Base-by-base conservation (phyloP, 2,329 filamentous ascomycete genomes). In the Pseudopyrenochaeta lycopersici region DNA sequence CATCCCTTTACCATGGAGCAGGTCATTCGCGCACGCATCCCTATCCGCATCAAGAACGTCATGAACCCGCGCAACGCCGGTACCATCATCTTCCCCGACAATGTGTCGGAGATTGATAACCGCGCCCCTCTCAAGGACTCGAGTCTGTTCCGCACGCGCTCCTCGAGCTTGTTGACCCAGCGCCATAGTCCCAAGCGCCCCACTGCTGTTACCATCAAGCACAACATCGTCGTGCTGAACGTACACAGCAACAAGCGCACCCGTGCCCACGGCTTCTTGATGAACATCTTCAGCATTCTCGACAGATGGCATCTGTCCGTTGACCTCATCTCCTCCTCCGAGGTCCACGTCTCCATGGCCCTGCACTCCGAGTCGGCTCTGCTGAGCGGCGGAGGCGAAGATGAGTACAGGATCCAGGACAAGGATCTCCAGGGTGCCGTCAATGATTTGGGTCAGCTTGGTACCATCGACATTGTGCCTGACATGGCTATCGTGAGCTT, bases 1-100 rank as follows among this genome's bases (percentile, higher is more conserved):
- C 95, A 99, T 75, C 95, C 97, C 62, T 90, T 97, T 73, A 99
- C 95, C 67, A 98, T 99, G 93, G 94, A 98, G 78, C 95, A 98
- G 78, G 85, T 88, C 50, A 88, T 88, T 57, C 82, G 82, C 68
- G 91, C 91, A 1, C 88, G 89, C 46, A 95, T 95, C 68, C 90
- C 88, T 14, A 93, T 95, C 68, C 89, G 91, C 62, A 95, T 95
- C 79, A 95, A 95, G 81, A 96, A 96, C 70, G 91, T 96, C 72
- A 93, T 92, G 81, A 95, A 95, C 72, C 90, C 91, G 0, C 84
- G 87, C 38, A 90, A 90, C 52, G 85, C 85, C 45, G 91, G 91
- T 60, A 95, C 91, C 46, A 85, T 93, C 64, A 90, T 96, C 61
- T 86, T 94, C 57, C 95, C 95, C 0, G 91, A 97, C 70, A 79